Conservation (phyloP, 352 stramenopile genomes). For the Phytophthora pluvialis region DNA sequence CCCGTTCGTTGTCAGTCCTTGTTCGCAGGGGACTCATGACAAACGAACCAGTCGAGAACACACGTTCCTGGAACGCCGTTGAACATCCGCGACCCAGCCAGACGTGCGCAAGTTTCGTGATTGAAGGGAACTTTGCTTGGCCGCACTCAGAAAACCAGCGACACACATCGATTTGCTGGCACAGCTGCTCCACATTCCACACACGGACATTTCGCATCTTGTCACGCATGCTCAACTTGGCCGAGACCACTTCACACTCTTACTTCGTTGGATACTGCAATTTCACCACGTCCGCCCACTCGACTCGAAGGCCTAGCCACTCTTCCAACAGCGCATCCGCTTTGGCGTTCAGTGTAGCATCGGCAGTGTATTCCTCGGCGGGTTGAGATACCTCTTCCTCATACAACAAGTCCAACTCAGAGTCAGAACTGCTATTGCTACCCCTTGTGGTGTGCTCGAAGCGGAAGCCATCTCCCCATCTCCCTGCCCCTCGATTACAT, state of each 20-base stretch:
- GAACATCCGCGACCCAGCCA: not conserved
- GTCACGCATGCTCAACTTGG: not conserved
- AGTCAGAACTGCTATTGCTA: not conserved
- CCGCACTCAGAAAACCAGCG: slow-evolving; percentile 5
- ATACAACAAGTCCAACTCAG: not conserved
- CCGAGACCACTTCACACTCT: not conserved
- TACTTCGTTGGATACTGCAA: not conserved
- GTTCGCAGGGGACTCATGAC: slow-evolving; percentile 3
- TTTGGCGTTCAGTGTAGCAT: not conserved
- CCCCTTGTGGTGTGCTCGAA: not conserved
- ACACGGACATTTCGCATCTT: not conserved
- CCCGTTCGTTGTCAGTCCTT: not conserved
- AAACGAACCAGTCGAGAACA: slow-evolving; percentile 9
- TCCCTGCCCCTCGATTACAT: too few relatives aligned
- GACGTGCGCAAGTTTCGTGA: slow-evolving; percentile 3
- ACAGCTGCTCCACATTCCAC: slow-evolving; percentile 7
- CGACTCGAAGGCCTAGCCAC: not conserved
- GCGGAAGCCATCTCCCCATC: too few relatives aligned
- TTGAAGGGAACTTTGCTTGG: not conserved
- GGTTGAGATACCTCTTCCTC: not conserved
- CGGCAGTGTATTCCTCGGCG: not conserved
- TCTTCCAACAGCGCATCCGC: not conserved
- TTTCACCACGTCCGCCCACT: not conserved
- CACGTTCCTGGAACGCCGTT: slow-evolving; percentile 4
- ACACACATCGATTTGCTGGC: not conserved